Evolutionary conservation across 768 basidiomycete species (phyloP), one percentile per base, ranked within the genome.

Genomic region (Neoboletus magnificus): DNA sequence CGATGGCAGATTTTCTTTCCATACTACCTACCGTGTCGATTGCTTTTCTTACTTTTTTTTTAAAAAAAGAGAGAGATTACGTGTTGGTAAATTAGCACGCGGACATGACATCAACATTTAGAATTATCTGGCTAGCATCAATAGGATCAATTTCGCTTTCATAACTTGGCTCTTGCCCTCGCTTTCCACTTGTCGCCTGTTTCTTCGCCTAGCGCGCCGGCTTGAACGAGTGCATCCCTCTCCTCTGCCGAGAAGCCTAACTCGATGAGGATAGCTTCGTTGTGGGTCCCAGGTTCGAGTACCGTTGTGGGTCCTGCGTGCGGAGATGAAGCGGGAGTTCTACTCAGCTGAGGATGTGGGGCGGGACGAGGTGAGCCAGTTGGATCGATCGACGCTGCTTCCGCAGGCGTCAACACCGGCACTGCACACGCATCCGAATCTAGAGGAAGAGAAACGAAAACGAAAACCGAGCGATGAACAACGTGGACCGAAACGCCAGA

Each of bases 371-470:
- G 39, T 18, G 71, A 73, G 8, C 66, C 70, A 4, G 74, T 62
- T 15, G 74, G 61, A 53, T 77, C 71, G 25, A 79, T 66, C 32
- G 66, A 70, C 2, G 75, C 78, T 5, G 86, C 87, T 76, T 91
- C 89, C 25, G 71, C 63, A 0, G 85, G 79, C 5, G 81, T 77
- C 27, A 91, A 75, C 30, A 91, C 85, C 0, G 89, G 89, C 15
- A 87, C 71, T 11, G 79, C 79, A 64, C 89, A 91, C 9, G 87
- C 84, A 55, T 91, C 89, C 13, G 80, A 85, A 29, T 78, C 89
- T 91, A 62, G 39, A 30, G 3, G 4, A 13, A 13, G 32, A 23
- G 11, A 33, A 16, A n/a, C 16, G 13, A 29, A 9, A 9, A 32
- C 15, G 15, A 20, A 23, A 29, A 37, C 10, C 11, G 20, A 15